Evolutionary conservation across 2,329 filamentous ascomycete genomes (phyloP), one percentile per base, ranked within the genome.

Genomic region (Ophiocordyceps camponoti-saundersi): DNA sequence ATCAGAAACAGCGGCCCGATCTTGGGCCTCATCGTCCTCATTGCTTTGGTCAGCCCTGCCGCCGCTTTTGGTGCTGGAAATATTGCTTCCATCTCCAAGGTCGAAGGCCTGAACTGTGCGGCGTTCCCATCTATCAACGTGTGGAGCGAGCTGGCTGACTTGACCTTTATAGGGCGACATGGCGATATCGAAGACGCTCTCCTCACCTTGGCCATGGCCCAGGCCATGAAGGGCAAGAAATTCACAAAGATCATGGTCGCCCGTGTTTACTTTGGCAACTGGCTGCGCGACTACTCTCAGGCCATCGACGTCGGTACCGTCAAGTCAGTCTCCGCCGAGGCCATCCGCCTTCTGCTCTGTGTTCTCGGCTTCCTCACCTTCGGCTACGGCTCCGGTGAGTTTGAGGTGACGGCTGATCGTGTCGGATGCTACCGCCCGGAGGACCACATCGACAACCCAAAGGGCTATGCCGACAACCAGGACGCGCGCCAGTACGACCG

Each of bases 261-360:
- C 52, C 79, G 88, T 50, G 85, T 93, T 52, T 95, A 95, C 69
- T 95, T 95, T 68, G 89, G 89, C 53, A 95, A 95, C 69, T 95
- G 89, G 89, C 77, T 95, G 32, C 78, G 75, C 49, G 89, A 95
- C 65, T 95, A 95, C 65, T 92, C 85, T 46, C 89, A 95, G 65
- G 89, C 88, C 50, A 85, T 95, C 56, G 89, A 95, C 62, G 85
- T 95, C 45, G 89, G 87, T 51, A 93, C 87, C 4, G 78, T 95
- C 65, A 95, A 95, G 68, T 77, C 82, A 56, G 88, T 95, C 52
- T 90, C 85, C 48, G 82, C 86, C 46, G 87, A 94, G 65, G 88
- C 88, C 49, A 94, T 95, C 58, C 82, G 89, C 32, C 83, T 95
- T 44, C 70, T 95, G 15, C 77, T 95, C 47, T 94, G 85, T 72